Base-by-base conservation (phyloP, 1,284 basidiomycete genomes). In the Pseudozyma flocculosa region DNA sequence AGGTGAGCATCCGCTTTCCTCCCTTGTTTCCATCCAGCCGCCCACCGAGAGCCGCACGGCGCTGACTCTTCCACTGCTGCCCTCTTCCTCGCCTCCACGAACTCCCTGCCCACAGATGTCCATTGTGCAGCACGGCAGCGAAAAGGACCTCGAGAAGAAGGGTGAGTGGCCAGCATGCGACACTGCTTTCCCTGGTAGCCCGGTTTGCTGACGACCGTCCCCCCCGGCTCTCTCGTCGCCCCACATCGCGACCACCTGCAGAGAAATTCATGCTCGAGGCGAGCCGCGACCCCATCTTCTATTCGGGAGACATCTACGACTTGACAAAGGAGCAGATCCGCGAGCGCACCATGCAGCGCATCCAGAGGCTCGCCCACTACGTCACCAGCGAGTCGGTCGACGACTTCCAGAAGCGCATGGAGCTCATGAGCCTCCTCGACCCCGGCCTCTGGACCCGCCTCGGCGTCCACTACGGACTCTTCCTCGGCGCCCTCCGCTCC, bases 381-480 rank as follows among this genome's bases (percentile, higher is more conserved):
- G 70, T 78, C 41, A 67, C 66, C 42, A 69, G 53, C 53, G 75
- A 78, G 65, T 57, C 55, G 15, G 62, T 76, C 41, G 73, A 74
- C 32, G 65, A 79, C 34, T 84, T 84, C 70, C 76, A 75, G 19
- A 79, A 81, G 55, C 80, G 83, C 39, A 82, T 84, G 80, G 80
- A 82, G 73, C 78, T 83, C 61, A 78, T 80, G 60, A 68, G 72
- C 2, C 50, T 78, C 19, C 69, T 67, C 43, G 83, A 84, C 63
- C 83, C 83, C 0, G 80, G 78, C 4, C 84, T 83, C 71, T 83
- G 82, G 82, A 84, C 83, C 0, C 72, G 80, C 37, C 82, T 83
- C 63, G 83, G 83, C 50, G 83, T 84, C 3, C 80, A 82, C 60
- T 83, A 82, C 63, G 83, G 83, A 26, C 78, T 84, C 19, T 83